A percentile compares a stretch with the other conserved stretches of the same genome.
These are phyloP conservation scores for Quercus cerris DNA, from an alignment of 306 rosid genomes.

Conservation along the genomic window DNA sequence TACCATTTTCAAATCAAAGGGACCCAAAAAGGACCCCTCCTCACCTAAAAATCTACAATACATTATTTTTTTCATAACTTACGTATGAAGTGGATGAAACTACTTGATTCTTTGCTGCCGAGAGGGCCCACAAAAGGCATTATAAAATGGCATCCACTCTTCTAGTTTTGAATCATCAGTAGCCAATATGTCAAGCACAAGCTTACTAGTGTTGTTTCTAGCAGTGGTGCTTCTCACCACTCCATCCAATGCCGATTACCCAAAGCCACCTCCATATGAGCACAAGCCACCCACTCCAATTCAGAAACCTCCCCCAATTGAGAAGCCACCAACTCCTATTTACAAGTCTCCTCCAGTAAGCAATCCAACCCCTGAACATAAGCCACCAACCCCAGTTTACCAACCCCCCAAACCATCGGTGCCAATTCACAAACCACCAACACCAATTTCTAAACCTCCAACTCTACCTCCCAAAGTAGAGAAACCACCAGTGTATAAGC, in stretches of 20 bases:
- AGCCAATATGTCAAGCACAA: neutral
- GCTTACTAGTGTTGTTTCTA: neutral
- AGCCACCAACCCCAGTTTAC: neutral
- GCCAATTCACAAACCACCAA: neutral
- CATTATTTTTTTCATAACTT: too few relatives aligned
- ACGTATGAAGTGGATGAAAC: too few relatives aligned
- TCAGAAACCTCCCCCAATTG: neutral
- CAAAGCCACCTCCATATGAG: neutral
- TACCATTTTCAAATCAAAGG: too few relatives aligned
- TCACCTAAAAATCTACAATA: too few relatives aligned
- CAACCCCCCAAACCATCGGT: neutral
- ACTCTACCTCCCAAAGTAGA: neutral
- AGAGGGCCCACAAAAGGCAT: neutral
- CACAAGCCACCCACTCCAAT: neutral
- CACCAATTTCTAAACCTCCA: neutral
- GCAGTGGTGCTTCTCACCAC: neutral
- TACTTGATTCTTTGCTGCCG: neutral
- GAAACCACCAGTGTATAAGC: constrained; percentile 4
- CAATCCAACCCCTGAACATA: constrained; percentile 7
- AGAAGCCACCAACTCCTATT: neutral
- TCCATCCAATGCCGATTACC: neutral
- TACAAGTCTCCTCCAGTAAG: neutral
- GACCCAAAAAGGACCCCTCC: too few relatives aligned
- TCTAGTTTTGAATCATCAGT: neutral
- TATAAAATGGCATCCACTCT: neutral